phyloP scores from a whole-genome alignment of 2,329 filamentous ascomycete species.

The Alternaria solani region DNA sequence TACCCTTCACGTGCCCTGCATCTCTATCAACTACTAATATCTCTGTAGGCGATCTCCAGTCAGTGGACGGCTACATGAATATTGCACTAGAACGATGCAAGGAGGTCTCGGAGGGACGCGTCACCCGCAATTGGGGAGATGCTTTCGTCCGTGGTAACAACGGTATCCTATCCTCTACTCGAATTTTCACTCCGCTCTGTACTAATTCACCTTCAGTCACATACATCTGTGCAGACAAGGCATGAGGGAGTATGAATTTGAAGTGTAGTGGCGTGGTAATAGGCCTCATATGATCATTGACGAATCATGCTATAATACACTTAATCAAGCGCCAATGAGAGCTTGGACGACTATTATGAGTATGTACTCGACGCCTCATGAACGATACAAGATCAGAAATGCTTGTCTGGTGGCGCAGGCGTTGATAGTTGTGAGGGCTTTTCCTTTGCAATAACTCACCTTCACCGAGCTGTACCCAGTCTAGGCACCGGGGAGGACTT shows the following conservation, averaged over 20 bases:
- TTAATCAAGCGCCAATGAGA: constrained; percentile 1
- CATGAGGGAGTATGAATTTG: constrained; percentile 15
- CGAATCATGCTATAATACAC: neutral
- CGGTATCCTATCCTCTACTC: constrained; percentile 62
- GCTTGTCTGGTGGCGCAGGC: neutral
- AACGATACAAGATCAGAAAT: neutral
- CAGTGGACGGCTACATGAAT: constrained; percentile 99
- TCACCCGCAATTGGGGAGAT: constrained; percentile 87
- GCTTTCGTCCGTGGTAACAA: constrained; percentile 97
- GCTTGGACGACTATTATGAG: constrained; percentile 1
- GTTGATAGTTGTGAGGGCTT: neutral
- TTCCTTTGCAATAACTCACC: neutral
- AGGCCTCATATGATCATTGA: neutral
- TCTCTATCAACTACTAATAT: constrained; percentile 13
- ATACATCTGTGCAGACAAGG: constrained; percentile 44
- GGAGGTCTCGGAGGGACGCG: constrained; percentile 86
- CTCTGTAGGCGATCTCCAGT: constrained; percentile 83
- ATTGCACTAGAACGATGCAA: constrained; percentile 96
- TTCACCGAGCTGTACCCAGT: neutral
- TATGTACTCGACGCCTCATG: neutral
- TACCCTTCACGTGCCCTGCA: constrained; percentile 47
- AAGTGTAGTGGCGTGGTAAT: neutral
- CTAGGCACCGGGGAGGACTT: neutral
- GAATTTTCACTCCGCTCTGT: neutral
- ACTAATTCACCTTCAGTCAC: constrained; percentile 34